These are phyloP conservation scores for Colletotrichum camelliae DNA, from an alignment of 2,329 filamentous ascomycete genomes.

Conservation along the genomic window DNA sequence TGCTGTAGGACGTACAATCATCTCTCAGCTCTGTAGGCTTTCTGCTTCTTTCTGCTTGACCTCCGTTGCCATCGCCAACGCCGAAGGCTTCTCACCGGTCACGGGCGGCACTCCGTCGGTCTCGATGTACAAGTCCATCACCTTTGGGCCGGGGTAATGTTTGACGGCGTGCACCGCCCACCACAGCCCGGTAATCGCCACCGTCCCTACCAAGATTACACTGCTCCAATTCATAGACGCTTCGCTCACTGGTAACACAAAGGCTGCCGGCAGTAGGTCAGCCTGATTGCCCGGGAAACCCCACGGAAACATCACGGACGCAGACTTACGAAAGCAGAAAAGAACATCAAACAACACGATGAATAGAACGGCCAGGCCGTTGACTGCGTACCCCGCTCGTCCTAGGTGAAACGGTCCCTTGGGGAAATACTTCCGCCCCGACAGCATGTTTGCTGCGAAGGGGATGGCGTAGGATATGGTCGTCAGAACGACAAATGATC, in stretches of 20 bases:
- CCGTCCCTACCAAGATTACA: constrained; percentile 55
- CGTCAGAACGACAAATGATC: constrained; percentile 63
- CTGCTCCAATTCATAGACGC: constrained; percentile 58
- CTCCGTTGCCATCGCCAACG: constrained; percentile 6
- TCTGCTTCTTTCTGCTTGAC: neutral
- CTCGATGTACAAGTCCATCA: constrained; percentile 50
- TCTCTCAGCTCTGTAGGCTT: neutral
- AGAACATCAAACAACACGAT: constrained; percentile 63
- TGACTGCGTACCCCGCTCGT: constrained; percentile 52
- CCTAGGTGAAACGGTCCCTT: constrained; percentile 60
- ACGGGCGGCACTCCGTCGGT: constrained; percentile 23
- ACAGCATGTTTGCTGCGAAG: constrained; percentile 56
- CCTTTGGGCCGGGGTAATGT: constrained; percentile 57
- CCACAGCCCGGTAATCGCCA: constrained; percentile 53
- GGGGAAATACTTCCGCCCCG: constrained; percentile 54
- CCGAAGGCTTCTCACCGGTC: neutral
- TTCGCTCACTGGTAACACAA: constrained; percentile 43
- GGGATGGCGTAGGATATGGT: constrained; percentile 58
- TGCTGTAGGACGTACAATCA: neutral
- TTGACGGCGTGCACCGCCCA: constrained; percentile 52
- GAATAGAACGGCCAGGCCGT: constrained; percentile 53
- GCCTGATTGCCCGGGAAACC: neutral
- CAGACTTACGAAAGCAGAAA: constrained; percentile 61
- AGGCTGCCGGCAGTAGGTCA: constrained; percentile 35
- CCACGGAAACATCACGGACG: neutral